Base-by-base conservation (phyloP, 768 basidiomycete genomes). In the Plicaturopsis crispa region DNA sequence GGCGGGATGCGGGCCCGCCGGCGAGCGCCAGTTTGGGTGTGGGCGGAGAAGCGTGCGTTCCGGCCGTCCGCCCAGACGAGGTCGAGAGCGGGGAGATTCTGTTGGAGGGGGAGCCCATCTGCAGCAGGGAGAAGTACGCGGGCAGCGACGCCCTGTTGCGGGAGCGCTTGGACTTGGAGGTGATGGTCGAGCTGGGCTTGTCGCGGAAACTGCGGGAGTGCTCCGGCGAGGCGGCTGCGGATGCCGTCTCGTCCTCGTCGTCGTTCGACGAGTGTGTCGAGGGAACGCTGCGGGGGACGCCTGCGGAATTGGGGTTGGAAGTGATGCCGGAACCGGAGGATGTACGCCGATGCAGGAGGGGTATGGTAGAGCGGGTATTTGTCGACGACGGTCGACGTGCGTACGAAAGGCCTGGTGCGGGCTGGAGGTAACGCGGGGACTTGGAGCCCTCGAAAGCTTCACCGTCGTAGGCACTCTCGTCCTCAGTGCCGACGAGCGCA, bases 91-190 rank as follows among this genome's bases (percentile, higher is more conserved):
- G 48, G 14, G 39, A 69, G 39, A 47, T 69, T 62, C 37, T 74
- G 65, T 32, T 33, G 7, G 36, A 43, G 13, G 65, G 49, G 35
- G 66, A 67, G 46, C 59, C 62, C 47, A 77, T 62, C 53, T 78
- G 73, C 26, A 87, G 69, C 41, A 84, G 67, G 33, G 81, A 84
- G 55, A 87, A 87, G 58, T 77, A 84, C 14, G 80, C 73, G 16
- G 84, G 84, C 20, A 87, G 71, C 54, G 78, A 81, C 32, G 78
- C 76, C 54, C 84, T 80, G 56, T 78, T 82, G 49, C 75, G 78
- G 48, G 59, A 66, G 42, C 65, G 69, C 60, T 66, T 75, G 40
- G 66, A 38, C 54, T 63, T 69, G 45, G 62, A 44, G 12, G 57
- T 56, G 44, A 61, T 46, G 30, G 56, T 55, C 13, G 50, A 51